Conservation (phyloP, 495 filamentous ascomycete genomes). For the Hypoxylon crocopeplum region DNA sequence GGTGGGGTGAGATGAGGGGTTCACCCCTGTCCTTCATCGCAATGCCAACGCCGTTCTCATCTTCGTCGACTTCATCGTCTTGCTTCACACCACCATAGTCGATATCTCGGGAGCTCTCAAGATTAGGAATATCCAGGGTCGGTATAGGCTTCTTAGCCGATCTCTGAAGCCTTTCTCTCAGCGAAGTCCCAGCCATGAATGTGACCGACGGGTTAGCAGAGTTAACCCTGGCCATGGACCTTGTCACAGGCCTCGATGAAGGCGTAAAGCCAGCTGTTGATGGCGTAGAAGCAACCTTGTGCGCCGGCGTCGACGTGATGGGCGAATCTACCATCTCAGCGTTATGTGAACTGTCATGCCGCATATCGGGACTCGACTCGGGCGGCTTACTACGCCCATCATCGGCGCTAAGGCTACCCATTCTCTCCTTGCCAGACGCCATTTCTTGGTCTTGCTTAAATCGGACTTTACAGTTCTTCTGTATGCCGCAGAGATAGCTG, state of each 20-base stretch:
- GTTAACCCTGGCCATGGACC: conserved; percentile 16
- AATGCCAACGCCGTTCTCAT: neutral
- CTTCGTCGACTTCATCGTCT: neutral
- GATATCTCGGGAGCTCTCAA: conserved; percentile 21
- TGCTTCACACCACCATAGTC: neutral
- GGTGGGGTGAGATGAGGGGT: neutral
- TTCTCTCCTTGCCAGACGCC: too few relatives aligned
- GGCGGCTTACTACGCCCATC: too few relatives aligned
- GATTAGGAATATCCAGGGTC: neutral
- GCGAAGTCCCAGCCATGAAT: neutral
- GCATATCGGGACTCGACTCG: too few relatives aligned
- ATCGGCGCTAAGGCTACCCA: too few relatives aligned
- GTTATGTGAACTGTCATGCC: neutral
- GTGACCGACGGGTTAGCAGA: neutral
- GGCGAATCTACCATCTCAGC: conserved; percentile 19
- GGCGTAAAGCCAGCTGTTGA: neutral
- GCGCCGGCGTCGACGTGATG: conserved; percentile 11
- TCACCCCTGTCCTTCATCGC: neutral
- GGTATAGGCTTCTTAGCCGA: conserved; percentile 12
- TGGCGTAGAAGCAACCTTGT: neutral
- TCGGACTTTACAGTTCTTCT: too few relatives aligned
- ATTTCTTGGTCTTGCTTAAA: too few relatives aligned
- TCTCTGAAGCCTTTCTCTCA: conserved; percentile 10
- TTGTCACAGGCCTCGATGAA: conserved; percentile 22
- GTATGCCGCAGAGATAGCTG: too few relatives aligned